phyloP scores from a whole-genome alignment of 2,329 filamentous ascomycete genomes.

The Chlorencoelia australis region DNA sequence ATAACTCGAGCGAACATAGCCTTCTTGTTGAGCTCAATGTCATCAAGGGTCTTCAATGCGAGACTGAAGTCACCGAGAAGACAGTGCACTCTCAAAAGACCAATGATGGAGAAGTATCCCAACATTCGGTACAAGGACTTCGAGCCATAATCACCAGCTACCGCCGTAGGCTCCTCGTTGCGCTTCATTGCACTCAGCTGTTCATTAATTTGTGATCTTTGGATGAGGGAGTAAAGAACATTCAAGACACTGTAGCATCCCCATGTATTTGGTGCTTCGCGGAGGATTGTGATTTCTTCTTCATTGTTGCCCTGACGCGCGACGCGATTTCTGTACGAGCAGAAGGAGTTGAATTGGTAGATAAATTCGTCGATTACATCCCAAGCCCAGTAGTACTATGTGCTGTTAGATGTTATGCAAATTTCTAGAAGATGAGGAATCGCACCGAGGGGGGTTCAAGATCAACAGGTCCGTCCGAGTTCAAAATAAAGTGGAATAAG shows the following conservation, averaged over 20 bases:
- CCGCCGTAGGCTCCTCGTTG: constrained; percentile 76
- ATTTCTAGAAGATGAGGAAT: constrained; percentile 19
- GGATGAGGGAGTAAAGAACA: constrained; percentile 97
- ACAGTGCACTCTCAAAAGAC: constrained; percentile 90
- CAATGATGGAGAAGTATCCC: constrained; percentile 98
- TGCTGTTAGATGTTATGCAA: constrained; percentile 13
- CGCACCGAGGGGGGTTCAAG: constrained; percentile 91
- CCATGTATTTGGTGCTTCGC: constrained; percentile 98
- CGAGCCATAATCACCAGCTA: constrained; percentile 90
- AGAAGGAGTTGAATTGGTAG: constrained; percentile 99
- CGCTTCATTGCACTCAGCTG: constrained; percentile 92
- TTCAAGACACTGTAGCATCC: constrained; percentile 99
- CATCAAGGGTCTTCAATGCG: constrained; percentile 97
- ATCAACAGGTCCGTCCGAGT: constrained; percentile 97
- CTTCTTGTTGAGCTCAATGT: constrained; percentile 99
- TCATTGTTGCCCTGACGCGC: constrained; percentile 76
- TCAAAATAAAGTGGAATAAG: constrained; percentile 97
- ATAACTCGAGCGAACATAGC: constrained; percentile 99
- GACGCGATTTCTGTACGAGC: constrained; percentile 86
- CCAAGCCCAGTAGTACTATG: constrained; percentile 97
- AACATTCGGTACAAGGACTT: constrained; percentile 96
- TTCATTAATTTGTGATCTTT: constrained; percentile 95
- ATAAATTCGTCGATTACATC: constrained; percentile 99
- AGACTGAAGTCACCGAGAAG: constrained; percentile 96
- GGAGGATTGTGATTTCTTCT: constrained; percentile 83